Evolutionary conservation across 768 basidiomycete genomes (phyloP).

Genomic region (Paxillus rubicundulus): DNA sequence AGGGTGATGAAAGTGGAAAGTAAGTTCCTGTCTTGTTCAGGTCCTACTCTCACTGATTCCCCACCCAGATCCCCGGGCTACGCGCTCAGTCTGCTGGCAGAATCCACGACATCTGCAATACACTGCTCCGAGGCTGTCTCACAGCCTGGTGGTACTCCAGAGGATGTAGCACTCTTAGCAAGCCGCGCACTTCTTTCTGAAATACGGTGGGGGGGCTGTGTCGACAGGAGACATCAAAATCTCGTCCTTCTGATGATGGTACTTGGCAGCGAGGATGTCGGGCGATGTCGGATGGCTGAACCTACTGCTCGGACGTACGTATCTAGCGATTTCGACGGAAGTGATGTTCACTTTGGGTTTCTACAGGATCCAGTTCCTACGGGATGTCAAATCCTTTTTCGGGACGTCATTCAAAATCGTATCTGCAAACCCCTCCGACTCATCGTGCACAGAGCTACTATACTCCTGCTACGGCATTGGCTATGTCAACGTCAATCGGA

Average conservation of each 20-base stretch:
- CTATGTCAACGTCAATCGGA: constrained; percentile 83
- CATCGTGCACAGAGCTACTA: constrained; percentile 57
- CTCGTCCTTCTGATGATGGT: constrained; percentile 89
- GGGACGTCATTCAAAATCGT: constrained; percentile 93
- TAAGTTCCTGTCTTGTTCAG: constrained; percentile 39
- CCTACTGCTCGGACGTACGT: constrained; percentile 80
- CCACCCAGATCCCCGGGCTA: constrained; percentile 86
- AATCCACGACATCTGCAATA: constrained; percentile 87
- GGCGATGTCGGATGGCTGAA: constrained; percentile 81
- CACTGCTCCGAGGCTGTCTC: constrained; percentile 88
- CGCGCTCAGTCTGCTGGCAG: constrained; percentile 84
- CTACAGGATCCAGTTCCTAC: constrained; percentile 83
- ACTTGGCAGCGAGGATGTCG: constrained; percentile 96
- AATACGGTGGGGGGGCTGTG: constrained; percentile 80
- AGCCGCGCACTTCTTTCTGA: constrained; percentile 77
- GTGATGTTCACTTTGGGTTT: constrained; percentile 5
- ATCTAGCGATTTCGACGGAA: neutral
- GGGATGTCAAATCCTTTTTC: constrained; percentile 79
- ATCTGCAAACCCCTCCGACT: constrained; percentile 51
- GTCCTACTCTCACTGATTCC: neutral
- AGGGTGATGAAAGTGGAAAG: constrained; percentile 97
- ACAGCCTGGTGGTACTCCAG: constrained; percentile 79
- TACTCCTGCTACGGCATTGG: constrained; percentile 93
- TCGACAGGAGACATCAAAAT: constrained; percentile 86
- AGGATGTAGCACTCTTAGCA: constrained; percentile 86